Base-by-base conservation (phyloP, 2,329 filamentous ascomycete genomes). In the Trichoderma koningii region DNA sequence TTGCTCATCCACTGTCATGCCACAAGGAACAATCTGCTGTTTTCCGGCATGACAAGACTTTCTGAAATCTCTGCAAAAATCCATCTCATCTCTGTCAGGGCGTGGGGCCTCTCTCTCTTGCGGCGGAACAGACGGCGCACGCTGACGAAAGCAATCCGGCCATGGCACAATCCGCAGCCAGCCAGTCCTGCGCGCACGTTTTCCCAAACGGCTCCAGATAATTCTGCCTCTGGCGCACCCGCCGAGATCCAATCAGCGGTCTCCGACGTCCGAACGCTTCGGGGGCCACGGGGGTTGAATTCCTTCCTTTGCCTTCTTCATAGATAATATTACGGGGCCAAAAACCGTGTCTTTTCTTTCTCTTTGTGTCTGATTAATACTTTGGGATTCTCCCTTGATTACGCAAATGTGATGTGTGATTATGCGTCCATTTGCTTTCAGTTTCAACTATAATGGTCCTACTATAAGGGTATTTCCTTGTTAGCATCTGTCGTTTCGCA, bases 361-460 rank as follows among this genome's bases (percentile, higher is more conserved):
- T 4, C 28, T 28, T 28, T 28, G 7, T 28, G 28, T 28, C 28
- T 28, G 28, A 28, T 28, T 28, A 28, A 28, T 6, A 7, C 5
- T 28, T 28, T 7, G 5, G 28, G 28, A 28, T 6, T 28, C 28
- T 34, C 3, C 30, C 7, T 34, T 55, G 23, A 65, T 68, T 68
- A 63, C 68, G 66, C 66, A 67, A 68, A 41, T 42, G 62, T 67
- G 66, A 69, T 67, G 65, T 53, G 56, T 65, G 61, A 19, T 28
- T 17, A 14, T 30, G 9, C 28, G 23, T 17, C 7, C 17, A 17
- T 19, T 12, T n/a, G 19, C 7, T 41, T 26, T 51, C 41, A 60
- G 51, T 23, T 21, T 38, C 10, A 38, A 38, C 14, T 38, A 14
- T 14, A 12, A 38, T 38, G 34, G 12, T 38, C 34, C 3, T 10